A percentile compares a stretch with the other conserved stretches of the same genome.
These are phyloP conservation scores for Nakazawaea ernobii DNA, from an alignment of 805 yeast genomes.

Conservation along the genomic window DNA sequence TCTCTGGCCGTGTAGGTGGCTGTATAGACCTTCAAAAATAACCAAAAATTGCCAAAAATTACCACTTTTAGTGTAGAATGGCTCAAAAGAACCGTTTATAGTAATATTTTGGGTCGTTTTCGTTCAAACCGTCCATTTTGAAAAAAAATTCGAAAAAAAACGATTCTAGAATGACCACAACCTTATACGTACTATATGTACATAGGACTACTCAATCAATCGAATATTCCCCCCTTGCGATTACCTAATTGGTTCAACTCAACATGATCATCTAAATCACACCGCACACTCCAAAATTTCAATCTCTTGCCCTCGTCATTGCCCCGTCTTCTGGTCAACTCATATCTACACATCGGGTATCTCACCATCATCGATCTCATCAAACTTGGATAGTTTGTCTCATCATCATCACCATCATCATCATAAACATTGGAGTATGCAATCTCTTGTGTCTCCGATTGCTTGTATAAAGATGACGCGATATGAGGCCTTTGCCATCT, in stretches of 20 bases:
- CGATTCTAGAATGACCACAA: no score
- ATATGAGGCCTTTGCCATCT: conserved; percentile 4
- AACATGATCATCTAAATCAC: neutral
- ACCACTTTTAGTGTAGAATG: no score
- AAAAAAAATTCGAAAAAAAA: no score
- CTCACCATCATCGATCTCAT: neutral
- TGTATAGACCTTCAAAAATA: no score
- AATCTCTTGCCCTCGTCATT: neutral
- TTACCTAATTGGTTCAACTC: neutral
- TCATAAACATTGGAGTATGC: neutral
- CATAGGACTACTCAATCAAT: no score
- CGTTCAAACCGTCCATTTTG: no score
- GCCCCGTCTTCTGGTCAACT: neutral
- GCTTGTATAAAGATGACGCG: conserved; percentile 1
- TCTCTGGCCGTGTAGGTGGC: no score
- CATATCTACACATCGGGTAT: neutral
- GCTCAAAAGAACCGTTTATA: no score
- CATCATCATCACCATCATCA: neutral
- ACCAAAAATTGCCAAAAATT: no score
- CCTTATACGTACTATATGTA: no score
- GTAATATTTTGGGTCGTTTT: no score
- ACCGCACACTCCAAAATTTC: conserved; percentile 2
- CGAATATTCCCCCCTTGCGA: conserved; percentile 8
- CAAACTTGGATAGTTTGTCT: neutral
- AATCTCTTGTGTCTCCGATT: neutral